Percentiles rank a stretch among this genome's conserved stretches.
Evolutionary conservation across 768 basidiomycete species (phyloP).

Genomic region (Kwoniella mangroviensis): DNA sequence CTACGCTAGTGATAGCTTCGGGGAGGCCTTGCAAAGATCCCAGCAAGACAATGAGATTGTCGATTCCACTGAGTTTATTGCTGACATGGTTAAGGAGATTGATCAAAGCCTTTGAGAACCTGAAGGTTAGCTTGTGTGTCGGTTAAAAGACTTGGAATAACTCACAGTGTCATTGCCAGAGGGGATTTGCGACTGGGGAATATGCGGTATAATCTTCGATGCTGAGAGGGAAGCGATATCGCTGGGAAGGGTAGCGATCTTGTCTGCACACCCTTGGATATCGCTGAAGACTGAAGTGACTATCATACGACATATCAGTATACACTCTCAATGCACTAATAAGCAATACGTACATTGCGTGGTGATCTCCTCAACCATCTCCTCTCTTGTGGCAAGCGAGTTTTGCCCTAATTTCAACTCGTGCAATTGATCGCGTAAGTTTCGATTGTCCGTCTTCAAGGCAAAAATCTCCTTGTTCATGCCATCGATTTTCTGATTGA

Average conservation of each 20-base stretch:
- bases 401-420: slow-evolving; percentile 38
- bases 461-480: slow-evolving; percentile 4
- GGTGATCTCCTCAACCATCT: slow-evolving; percentile 38
- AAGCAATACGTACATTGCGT: slow-evolving; percentile 33
- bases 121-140: too few relatives aligned
- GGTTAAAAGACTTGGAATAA: too few relatives aligned
- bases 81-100: not conserved
- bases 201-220: too few relatives aligned
- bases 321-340: not conserved
- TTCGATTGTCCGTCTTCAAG: slow-evolving; percentile 15
- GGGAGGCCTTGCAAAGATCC: slow-evolving; percentile 22
- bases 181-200: too few relatives aligned
- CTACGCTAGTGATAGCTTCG: slow-evolving; percentile 21
- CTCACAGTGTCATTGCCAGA: too few relatives aligned
- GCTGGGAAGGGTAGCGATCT: slow-evolving; percentile 10
- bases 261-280: slow-evolving; percentile 13
- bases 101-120: not conserved
- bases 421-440: slow-evolving; percentile 39
- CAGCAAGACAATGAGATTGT: slow-evolving; percentile 11
- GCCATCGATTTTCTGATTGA: not conserved
- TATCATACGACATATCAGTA: not conserved
- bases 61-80: not conserved
- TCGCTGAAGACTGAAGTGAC: slow-evolving; percentile 33
- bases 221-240: not conserved
- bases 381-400: slow-evolving; percentile 36